These are phyloP conservation scores for Trichocladium uniseriatum DNA, from an alignment of 495 filamentous ascomycete species.

Conservation along the genomic window DNA sequence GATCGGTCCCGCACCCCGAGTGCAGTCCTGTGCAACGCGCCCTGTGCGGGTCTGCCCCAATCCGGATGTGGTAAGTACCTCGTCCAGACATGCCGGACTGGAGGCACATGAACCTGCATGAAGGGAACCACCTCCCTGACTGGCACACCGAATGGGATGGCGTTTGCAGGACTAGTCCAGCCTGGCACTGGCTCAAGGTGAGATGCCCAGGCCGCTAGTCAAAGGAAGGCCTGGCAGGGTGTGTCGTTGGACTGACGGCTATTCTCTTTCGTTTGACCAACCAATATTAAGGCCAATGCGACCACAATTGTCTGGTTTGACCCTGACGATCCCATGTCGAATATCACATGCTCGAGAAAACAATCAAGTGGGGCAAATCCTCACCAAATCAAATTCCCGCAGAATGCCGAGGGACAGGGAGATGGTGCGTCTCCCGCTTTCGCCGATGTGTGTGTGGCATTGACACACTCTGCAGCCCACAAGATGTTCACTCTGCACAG, in stretches of 20 bases:
- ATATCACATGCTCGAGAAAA: constrained; percentile 11
- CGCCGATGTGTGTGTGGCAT: neutral
- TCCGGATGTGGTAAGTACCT: too few relatives aligned
- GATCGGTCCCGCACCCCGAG: constrained; percentile 3
- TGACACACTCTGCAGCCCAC: too few relatives aligned
- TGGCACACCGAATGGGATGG: neutral
- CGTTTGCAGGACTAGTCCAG: neutral
- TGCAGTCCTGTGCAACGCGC: neutral
- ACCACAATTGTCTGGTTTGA: neutral
- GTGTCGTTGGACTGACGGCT: neutral
- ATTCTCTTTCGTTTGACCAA: too few relatives aligned
- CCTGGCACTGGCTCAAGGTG: neutral
- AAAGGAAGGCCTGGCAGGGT: neutral
- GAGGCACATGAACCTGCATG: too few relatives aligned
- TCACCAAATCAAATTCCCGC: neutral
- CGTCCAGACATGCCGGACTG: too few relatives aligned
- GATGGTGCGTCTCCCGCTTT: neutral
- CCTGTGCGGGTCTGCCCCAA: too few relatives aligned
- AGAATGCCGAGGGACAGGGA: constrained; percentile 5
- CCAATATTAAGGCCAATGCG: neutral
- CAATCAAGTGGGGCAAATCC: neutral
- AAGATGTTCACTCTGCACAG: too few relatives aligned
- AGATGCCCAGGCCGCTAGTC: constrained; percentile 1
- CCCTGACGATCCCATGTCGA: constrained; percentile 1
- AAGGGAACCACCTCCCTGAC: neutral